These are phyloP conservation scores for Tetratostichococcus sp. DNA, from an alignment of 139 green algal species.

Conservation along the genomic window DNA sequence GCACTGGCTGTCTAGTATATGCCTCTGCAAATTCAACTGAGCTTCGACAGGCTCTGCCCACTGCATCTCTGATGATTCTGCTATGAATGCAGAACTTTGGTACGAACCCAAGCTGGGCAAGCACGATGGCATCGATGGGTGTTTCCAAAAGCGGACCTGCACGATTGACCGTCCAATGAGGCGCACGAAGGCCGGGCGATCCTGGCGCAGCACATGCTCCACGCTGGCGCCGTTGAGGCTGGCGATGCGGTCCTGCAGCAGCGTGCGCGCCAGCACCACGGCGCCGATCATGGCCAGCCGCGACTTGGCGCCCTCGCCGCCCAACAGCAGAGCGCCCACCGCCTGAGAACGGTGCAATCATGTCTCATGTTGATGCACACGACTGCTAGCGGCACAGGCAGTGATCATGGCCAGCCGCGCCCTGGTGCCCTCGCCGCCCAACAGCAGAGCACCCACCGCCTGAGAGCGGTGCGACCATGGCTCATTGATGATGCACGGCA, in stretches of 20 bases:
- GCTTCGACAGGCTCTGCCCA: no score
- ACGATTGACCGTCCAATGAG: constrained; percentile 44
- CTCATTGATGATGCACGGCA: no score
- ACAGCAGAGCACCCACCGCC: constrained; percentile 26
- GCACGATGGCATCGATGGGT: no score
- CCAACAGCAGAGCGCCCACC: constrained; percentile 32
- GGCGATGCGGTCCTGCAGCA: constrained; percentile 68
- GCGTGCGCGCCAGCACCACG: constrained; percentile 54
- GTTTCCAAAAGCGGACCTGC: constrained; percentile 7
- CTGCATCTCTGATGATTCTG: no score
- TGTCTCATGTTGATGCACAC: no score
- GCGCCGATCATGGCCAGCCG: constrained; percentile 29
- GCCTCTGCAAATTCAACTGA: no score
- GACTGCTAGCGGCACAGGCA: constrained; percentile 48
- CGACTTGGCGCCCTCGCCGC: constrained; percentile 9
- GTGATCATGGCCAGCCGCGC: constrained; percentile 24
- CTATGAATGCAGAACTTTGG: no score
- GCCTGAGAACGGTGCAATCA: constrained; percentile 11
- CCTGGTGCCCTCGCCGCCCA: constrained; percentile 19
- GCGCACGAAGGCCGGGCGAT: constrained; percentile 38
- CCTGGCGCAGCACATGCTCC: constrained; percentile 64
- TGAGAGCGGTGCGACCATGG: constrained; percentile 11
- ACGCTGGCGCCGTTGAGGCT: constrained; percentile 64
- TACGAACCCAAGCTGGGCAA: no score
- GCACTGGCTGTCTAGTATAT: no score